phyloP scores from a whole-genome alignment of 2,329 filamentous ascomycete genomes.

The Ploettnerulaceae sp. region DNA sequence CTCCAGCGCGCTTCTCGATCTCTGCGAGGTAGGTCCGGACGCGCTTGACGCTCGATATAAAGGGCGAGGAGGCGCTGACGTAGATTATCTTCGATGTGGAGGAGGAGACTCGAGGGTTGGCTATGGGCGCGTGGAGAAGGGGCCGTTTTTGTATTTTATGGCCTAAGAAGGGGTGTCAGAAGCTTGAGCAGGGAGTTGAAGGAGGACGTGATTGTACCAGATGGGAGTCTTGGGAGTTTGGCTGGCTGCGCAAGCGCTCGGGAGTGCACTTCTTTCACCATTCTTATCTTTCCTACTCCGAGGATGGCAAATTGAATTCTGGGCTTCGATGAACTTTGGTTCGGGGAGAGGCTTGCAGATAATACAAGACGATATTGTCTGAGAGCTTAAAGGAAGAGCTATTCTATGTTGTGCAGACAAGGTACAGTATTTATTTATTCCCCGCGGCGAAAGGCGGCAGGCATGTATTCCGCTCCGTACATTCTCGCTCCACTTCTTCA shows the following conservation, averaged over 20 bases:
- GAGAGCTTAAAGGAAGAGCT: background rate
- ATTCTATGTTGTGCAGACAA: background rate
- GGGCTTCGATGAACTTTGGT: no score
- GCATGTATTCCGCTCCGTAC: background rate
- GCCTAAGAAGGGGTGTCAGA: conserved; percentile 16
- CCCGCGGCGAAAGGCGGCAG: background rate
- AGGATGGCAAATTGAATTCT: no score
- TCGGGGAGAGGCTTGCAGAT: no score
- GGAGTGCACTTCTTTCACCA: conserved; percentile 14
- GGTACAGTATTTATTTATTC: background rate
- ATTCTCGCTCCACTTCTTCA: background rate
- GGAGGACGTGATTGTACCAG: conserved; percentile 13
- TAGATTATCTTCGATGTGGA: conserved; percentile 30
- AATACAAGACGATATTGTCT: no score
- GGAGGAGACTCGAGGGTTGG: conserved; percentile 21
- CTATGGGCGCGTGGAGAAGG: conserved; percentile 32
- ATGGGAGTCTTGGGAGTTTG: conserved; percentile 24
- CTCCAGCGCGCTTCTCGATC: conserved; percentile 27
- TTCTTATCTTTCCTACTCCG: no score
- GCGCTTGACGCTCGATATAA: conserved; percentile 32
- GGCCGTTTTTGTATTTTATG: conserved; percentile 33
- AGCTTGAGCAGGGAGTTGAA: background rate
- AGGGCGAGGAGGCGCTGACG: conserved; percentile 28
- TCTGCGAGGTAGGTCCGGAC: conserved; percentile 27
- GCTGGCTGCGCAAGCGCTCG: background rate